Percentiles rank a stretch among this genome's conserved stretches.
Evolutionary conservation across 192 early-diverging fungal genomes (phyloP).

Genomic region (Backusella parvicylindrica): DNA sequence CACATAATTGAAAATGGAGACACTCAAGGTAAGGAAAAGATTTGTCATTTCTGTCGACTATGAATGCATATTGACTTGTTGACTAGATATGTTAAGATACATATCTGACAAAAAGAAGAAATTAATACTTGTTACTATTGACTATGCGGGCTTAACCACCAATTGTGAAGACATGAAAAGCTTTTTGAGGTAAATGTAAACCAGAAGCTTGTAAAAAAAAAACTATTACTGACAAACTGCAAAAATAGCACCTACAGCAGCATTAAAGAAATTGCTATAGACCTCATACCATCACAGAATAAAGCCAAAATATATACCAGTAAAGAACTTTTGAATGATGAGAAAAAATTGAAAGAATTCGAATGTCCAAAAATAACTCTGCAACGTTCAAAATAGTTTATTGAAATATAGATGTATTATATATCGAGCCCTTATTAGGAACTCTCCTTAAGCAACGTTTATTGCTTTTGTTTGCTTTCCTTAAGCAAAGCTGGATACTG

Average conservation of each 20-base stretch:
- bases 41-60: background rate
- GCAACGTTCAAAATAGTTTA: slow-evolving; percentile 9
- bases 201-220: slow-evolving; percentile 10
- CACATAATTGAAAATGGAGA: background rate
- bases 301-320: background rate
- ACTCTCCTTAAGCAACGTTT: background rate
- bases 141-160: background rate
- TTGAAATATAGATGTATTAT: background rate
- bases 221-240: slow-evolving; percentile 12
- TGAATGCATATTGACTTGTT: background rate
- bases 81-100: background rate
- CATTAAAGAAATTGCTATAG: slow-evolving; percentile 6
- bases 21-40: background rate
- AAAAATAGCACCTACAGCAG: slow-evolving; percentile 9
- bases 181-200: slow-evolving; percentile 13
- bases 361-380: slow-evolving; percentile 4
- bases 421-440: background rate
- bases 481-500: background rate
- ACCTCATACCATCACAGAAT: background rate
- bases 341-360: slow-evolving; percentile 11
- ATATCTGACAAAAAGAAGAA: background rate
- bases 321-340: background rate
- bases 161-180: slow-evolving; percentile 11
- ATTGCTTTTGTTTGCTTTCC: slow-evolving; percentile 2
- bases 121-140: background rate